Percentiles rank a stretch among this genome's conserved stretches.
These are phyloP conservation scores for Aspergillus campestris DNA, from an alignment of 495 filamentous ascomycete species.

Conservation along the genomic window DNA sequence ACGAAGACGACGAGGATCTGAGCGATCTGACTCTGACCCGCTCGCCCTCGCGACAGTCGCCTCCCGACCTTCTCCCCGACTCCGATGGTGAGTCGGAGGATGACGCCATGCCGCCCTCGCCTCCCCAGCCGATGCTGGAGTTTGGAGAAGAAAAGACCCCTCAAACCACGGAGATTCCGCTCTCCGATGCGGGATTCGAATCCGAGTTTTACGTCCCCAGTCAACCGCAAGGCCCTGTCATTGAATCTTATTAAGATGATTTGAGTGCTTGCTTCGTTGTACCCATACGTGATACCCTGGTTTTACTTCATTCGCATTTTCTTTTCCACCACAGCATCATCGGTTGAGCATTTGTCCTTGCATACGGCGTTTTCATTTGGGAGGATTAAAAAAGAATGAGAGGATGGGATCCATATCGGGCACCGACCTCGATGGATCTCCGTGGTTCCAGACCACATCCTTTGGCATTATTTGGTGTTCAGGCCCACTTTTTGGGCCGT, in stretches of 20 bases:
- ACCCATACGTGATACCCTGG: slow-evolving; percentile 12
- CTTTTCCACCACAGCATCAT: no score
- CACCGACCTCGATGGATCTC: no score
- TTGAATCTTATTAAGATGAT: slow-evolving; percentile 34
- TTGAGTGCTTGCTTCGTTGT: slow-evolving; percentile 11
- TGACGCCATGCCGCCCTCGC: slow-evolving; percentile 77
- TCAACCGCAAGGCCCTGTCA: slow-evolving; percentile 32
- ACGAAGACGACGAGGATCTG: slow-evolving; percentile 59
- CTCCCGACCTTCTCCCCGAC: slow-evolving; percentile 71
- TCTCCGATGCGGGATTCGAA: slow-evolving; percentile 43
- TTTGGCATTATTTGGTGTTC: no score
- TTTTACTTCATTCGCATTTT: background rate
- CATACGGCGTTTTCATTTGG: no score
- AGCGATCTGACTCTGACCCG: slow-evolving; percentile 63
- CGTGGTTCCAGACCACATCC: no score
- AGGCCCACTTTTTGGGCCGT: no score
- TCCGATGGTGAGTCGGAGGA: slow-evolving; percentile 62
- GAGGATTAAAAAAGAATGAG: no score
- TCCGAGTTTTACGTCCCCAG: slow-evolving; percentile 53
- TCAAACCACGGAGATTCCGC: slow-evolving; percentile 42
- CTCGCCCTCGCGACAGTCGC: slow-evolving; percentile 61
- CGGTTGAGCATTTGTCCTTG: no score
- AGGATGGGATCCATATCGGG: no score
- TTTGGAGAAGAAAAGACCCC: slow-evolving; percentile 62
- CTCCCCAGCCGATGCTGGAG: slow-evolving; percentile 56